Base-by-base conservation (phyloP, 495 filamentous ascomycete genomes). In the Parathielavia hyrcaniae region DNA sequence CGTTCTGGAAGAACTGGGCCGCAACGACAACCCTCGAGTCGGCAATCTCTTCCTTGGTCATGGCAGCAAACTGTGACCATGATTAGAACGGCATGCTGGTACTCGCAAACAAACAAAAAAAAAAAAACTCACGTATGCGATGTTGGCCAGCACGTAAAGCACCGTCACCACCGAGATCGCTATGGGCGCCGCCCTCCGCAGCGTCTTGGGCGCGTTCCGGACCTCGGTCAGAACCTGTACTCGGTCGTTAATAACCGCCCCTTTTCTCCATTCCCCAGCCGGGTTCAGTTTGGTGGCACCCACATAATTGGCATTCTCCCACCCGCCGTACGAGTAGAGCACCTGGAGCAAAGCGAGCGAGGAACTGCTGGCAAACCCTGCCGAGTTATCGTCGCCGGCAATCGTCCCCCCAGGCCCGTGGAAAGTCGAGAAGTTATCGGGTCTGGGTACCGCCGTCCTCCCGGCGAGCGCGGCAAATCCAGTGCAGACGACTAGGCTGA, bases 91-190 rank as follows among this genome's bases (percentile, higher is more conserved):
- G 36, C n/a, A 12, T 40, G 13, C n/a, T 12, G 19, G 12, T 12
- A 26, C 17, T 1, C 17, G 39, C n/a, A n/a, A n/a, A n/a, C n/a
- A n/a, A n/a, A n/a, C n/a, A n/a, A n/a, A n/a, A n/a, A n/a, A n/a
- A n/a, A n/a, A n/a, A 35, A 44, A 0, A 10, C 67, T 62, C 58
- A 86, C 78, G 50, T 73, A 75, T 1, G 71, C 61, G 34, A 72
- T 65, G 60, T 86, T 86, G 54, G 77, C 78, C 38, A 86, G 65
- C 65, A 86, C 77, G 68, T 86, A 86, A 0, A 85, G 69, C 35
- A 86, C 66, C 0, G 80, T 77, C 16, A 85, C 80, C 0, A 71
- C 69, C 19, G 68, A 70, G 32, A 84, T 73, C 4, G 82, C 83
- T 16, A 81, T 59, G 4, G 79, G 82, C 1, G 81, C 84, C 1